Base-by-base conservation (phyloP, 208 protist species). In the Acanthamoeba lenticulata region DNA sequence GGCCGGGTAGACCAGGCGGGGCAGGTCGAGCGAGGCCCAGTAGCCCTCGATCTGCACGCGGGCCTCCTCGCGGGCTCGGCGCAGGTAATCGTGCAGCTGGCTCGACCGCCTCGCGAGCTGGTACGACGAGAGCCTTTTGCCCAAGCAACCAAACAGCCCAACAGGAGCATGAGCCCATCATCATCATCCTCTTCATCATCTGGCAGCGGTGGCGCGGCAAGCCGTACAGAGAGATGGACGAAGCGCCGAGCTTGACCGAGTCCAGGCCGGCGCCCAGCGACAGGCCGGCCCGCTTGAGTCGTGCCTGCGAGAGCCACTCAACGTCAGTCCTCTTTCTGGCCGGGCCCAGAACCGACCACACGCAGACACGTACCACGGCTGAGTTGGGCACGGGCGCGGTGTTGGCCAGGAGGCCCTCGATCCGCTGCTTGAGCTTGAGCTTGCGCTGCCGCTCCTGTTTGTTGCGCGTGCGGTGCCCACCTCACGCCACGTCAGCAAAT, bases 361-460 rank as follows among this genome's bases (percentile, higher is more conserved):
- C 47, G 47, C 21, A 29, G 17, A 24, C 52, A 6, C 5, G 55
- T 62, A 62, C 55, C 55, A 32, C 19, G 5, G 65, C 65, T 5
- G 65, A 74, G n/a, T 24, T 24, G 6, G 65, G 9, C 7, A 19
- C 65, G 19, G 65, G 40, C 65, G 19, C n/a, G 29, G 65, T 15
- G 40, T 32, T n/a, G 55, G n/a, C n/a, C n/a, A 74, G 36, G 4
- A 74, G 65, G 6, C 65, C 65, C 6, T 74, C 65, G 0, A 74
- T 74, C 65, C 40, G 32, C 19, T 74, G 65, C 36, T 74, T 74
- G 65, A 74, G 65, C 36, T 42, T 74, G 65, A 74, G 65, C 65
- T 74, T 74, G 17, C 65, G 65, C 65, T 74, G 65, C 6, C 65
- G 15, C 21, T 74, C 65, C 65, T 74, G 9, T 74, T 74, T 1